phyloP scores from a whole-genome alignment of 225 moss, liverwort and hornwort species.

The Thuidium tamariscinum region DNA sequence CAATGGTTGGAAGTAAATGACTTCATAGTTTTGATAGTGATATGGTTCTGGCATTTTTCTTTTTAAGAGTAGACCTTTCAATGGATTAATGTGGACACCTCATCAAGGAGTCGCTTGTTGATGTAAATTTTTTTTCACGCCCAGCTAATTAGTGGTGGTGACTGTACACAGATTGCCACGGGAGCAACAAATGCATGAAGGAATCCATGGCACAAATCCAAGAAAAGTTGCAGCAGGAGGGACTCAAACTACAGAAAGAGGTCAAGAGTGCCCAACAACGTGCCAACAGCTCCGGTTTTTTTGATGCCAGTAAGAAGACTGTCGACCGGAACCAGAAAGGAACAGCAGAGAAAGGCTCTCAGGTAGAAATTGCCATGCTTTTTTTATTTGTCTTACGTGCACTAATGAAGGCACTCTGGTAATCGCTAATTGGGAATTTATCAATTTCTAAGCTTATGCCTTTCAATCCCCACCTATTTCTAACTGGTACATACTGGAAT shows the following conservation, averaged over 20 bases:
- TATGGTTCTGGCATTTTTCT: background rate
- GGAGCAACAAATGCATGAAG: conserved; percentile 51
- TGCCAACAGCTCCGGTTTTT: conserved; percentile 25
- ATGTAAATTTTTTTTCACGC: background rate
- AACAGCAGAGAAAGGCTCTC: conserved; percentile 41
- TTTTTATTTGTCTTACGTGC: background rate
- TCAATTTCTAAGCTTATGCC: background rate
- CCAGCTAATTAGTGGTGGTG: background rate
- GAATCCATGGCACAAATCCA: conserved; percentile 48
- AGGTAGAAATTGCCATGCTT: background rate
- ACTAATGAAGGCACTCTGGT: background rate
- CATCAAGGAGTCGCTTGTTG: background rate
- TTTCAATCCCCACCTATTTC: background rate
- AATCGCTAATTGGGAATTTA: background rate
- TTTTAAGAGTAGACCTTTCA: background rate
- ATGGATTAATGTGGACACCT: background rate
- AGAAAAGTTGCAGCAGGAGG: conserved; percentile 57
- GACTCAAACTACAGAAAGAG: conserved; percentile 46
- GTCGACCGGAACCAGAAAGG: conserved; percentile 55
- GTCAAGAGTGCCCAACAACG: conserved; percentile 50
- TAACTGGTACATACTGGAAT: background rate
- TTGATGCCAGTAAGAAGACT: conserved; percentile 67
- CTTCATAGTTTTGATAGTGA: background rate
- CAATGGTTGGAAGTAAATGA: background rate
- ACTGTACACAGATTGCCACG: conserved; percentile 41